Percentiles rank a stretch among this genome's conserved stretches.
Evolutionary conservation across 331 rosid species (phyloP).

Genomic region (Stylosanthes scabra): DNA sequence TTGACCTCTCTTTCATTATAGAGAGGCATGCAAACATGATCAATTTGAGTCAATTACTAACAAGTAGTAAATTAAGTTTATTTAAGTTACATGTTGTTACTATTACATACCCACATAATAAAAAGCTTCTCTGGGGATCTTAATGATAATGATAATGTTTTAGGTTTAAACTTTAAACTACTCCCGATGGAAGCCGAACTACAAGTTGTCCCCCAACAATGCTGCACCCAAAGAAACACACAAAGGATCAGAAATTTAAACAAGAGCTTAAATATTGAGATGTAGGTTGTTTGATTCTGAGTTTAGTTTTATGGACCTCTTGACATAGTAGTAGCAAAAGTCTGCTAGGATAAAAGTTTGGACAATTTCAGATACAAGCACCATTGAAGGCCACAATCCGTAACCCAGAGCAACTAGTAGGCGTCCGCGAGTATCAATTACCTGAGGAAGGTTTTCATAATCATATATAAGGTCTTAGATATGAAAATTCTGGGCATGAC

Average conservation of each 20-base stretch:
- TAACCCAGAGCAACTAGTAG: constrained; percentile 76
- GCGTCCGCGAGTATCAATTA: constrained; percentile 72
- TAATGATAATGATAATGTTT: neutral
- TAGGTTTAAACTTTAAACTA: constrained; percentile 60
- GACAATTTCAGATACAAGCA: constrained; percentile 74
- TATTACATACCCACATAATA: constrained; percentile 29
- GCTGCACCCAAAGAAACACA: constrained; percentile 49
- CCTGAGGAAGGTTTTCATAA: constrained; percentile 43
- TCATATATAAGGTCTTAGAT: neutral
- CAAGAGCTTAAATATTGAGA: neutral
- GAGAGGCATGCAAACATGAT: neutral
- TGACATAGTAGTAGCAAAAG: constrained; percentile 83
- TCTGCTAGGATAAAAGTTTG: constrained; percentile 86
- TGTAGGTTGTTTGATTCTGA: constrained; percentile 2
- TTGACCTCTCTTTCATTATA: neutral
- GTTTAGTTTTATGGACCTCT: constrained; percentile 52
- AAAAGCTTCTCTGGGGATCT: constrained; percentile 25
- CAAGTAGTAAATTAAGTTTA: constrained; percentile 23
- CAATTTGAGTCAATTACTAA: neutral
- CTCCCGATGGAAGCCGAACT: constrained; percentile 78
- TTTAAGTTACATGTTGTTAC: constrained; percentile 23
- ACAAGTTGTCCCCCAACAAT: constrained; percentile 78
- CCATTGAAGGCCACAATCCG: constrained; percentile 83
- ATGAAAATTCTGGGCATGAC: neutral
- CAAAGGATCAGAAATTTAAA: constrained; percentile 23